A percentile compares a stretch with the other conserved stretches of the same genome.
Conservation (phyloP, 2,329 filamentous ascomycete genomes). For the Phialophora macrospora region DNA sequence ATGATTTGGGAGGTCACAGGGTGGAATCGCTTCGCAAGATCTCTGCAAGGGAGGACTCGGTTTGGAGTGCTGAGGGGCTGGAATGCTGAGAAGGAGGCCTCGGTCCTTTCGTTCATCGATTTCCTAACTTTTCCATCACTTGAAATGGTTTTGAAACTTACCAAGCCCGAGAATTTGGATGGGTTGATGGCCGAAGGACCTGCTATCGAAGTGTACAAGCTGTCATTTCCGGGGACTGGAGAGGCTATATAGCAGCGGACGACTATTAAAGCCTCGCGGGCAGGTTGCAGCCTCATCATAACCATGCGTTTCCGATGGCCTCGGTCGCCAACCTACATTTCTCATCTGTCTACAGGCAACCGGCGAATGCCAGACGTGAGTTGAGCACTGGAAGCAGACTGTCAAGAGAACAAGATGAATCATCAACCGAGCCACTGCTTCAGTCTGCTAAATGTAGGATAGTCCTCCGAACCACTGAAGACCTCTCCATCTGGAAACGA, state of each 20-base stretch:
- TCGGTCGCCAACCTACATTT: not conserved
- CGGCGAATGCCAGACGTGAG: too few relatives aligned
- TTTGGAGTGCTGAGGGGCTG: not conserved
- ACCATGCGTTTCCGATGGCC: not conserved
- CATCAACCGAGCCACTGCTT: not conserved
- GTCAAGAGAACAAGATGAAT: not conserved
- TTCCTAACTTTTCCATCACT: not conserved
- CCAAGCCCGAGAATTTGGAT: not conserved
- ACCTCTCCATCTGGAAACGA: not conserved
- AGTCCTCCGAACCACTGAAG: not conserved
- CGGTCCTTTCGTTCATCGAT: not conserved
- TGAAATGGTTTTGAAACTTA: not conserved
- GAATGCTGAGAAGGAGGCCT: not conserved
- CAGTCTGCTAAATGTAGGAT: not conserved
- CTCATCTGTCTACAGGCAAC: too few relatives aligned
- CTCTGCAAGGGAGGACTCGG: not conserved
- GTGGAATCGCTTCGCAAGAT: not conserved
- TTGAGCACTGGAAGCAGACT: too few relatives aligned
- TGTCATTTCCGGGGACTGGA: not conserved
- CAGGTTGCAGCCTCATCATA: not conserved
- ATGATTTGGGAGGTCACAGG: not conserved
- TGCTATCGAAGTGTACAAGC: not conserved
- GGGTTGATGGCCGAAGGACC: not conserved
- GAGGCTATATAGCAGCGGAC: not conserved
- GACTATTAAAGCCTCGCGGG: not conserved